A percentile compares a stretch with the other conserved stretches of the same genome.
Conservation (phyloP, 83 land plant species). For the Picea engelmannii region DNA sequence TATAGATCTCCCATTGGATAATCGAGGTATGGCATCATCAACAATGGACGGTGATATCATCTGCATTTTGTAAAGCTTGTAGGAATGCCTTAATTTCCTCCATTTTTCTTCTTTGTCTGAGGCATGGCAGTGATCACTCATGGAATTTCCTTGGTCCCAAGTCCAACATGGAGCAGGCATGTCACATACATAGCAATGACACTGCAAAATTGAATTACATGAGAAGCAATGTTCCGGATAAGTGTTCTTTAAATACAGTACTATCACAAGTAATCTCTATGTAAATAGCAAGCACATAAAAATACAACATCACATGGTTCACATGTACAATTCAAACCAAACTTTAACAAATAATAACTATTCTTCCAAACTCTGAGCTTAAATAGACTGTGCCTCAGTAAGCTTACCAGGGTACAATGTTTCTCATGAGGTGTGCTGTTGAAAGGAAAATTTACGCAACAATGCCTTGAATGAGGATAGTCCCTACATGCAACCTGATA, state of each 20-base stretch:
- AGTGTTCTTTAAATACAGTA: background rate
- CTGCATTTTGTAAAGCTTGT: too few relatives aligned
- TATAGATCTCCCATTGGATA: too few relatives aligned
- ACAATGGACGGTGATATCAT: too few relatives aligned
- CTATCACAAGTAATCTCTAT: background rate
- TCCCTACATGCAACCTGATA: too few relatives aligned
- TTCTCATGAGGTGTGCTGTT: constrained; percentile 15
- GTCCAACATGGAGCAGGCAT: constrained; percentile 54
- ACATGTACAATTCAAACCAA: too few relatives aligned
- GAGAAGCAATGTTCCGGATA: too few relatives aligned
- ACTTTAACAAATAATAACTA: too few relatives aligned
- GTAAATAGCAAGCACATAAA: too few relatives aligned
- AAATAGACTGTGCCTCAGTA: background rate
- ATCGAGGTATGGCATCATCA: too few relatives aligned
- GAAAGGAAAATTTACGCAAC: too few relatives aligned
- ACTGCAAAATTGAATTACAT: constrained; percentile 30
- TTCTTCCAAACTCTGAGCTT: background rate
- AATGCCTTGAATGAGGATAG: too few relatives aligned
- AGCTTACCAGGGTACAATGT: constrained; percentile 24
- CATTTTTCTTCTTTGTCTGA: constrained; percentile 61
- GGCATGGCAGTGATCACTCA: constrained; percentile 64
- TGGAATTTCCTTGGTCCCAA: constrained; percentile 49
- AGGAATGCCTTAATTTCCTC: constrained; percentile 36
- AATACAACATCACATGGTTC: too few relatives aligned
- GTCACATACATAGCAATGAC: constrained; percentile 59